phyloP scores from a whole-genome alignment of 495 filamentous ascomycete genomes.

The Platismatia glauca region DNA sequence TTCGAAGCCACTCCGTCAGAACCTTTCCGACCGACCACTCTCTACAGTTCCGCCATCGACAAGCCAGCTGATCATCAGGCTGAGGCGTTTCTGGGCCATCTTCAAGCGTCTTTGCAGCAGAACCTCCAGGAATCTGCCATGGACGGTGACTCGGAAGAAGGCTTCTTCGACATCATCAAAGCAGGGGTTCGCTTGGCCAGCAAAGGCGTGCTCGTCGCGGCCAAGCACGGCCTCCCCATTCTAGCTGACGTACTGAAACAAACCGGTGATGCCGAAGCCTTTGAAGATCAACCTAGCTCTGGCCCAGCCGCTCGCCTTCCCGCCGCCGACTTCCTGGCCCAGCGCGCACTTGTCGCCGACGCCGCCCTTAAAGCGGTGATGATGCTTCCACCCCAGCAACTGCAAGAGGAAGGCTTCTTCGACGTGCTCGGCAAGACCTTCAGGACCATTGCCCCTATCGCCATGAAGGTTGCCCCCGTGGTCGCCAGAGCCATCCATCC shows the following conservation, averaged over 20 bases:
- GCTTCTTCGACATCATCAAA: slow-evolving; percentile 25
- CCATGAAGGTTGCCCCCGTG: slow-evolving; percentile 20
- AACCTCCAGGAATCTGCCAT: slow-evolving; percentile 19
- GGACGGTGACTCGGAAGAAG: slow-evolving; percentile 22
- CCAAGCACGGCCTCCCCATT: slow-evolving; percentile 21
- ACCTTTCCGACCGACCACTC: slow-evolving; percentile 2
- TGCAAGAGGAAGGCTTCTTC: slow-evolving; percentile 28
- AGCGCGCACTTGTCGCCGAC: slow-evolving; percentile 33
- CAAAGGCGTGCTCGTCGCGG: slow-evolving; percentile 19
- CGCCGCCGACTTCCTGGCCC: slow-evolving; percentile 14
- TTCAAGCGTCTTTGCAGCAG: slow-evolving; percentile 13
- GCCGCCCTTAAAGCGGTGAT: slow-evolving; percentile 32
- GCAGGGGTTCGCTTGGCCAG: slow-evolving; percentile 24
- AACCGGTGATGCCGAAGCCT: slow-evolving; percentile 15
- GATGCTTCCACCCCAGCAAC: slow-evolving; percentile 23
- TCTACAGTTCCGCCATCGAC: slow-evolving; percentile 18
- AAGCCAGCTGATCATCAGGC: slow-evolving; percentile 16
- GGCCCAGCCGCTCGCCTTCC: slow-evolving; percentile 11
- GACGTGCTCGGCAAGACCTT: slow-evolving; percentile 20
- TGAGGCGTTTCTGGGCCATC: slow-evolving; percentile 20
- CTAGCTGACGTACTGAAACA: slow-evolving; percentile 19
- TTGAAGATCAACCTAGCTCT: slow-evolving; percentile 17
- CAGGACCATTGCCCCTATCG: slow-evolving; percentile 22
- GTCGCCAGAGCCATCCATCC: slow-evolving; percentile 20
- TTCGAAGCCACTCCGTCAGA: slow-evolving; percentile 8